phyloP scores from a whole-genome alignment of 495 filamentous ascomycete species.

The Annulohypoxylon stygium region DNA sequence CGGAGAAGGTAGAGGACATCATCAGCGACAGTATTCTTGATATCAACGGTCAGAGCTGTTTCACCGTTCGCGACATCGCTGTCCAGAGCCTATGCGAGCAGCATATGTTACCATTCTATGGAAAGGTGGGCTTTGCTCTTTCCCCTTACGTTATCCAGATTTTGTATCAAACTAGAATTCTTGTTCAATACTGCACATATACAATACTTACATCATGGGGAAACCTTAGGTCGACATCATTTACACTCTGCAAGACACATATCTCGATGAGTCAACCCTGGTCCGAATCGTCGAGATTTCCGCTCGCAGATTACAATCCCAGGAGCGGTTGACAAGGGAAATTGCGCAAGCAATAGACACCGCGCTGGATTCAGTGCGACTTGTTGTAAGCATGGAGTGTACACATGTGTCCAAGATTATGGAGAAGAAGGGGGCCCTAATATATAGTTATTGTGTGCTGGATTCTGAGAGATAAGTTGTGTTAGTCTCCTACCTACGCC shows the following conservation, averaged over 20 bases:
- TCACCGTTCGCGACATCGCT: neutral
- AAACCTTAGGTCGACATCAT: neutral
- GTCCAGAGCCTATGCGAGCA: neutral
- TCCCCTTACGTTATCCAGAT: neutral
- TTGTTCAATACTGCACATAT: too few species aligned
- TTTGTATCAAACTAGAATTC: neutral
- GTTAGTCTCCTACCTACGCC: too few species aligned
- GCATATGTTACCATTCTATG: neutral
- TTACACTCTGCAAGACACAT: neutral
- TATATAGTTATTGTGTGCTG: neutral
- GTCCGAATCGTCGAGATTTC: neutral
- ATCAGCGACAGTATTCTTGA: neutral
- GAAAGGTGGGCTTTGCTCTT: neutral
- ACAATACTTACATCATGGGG: neutral
- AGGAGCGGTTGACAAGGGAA: neutral
- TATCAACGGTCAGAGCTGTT: neutral
- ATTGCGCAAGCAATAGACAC: neutral
- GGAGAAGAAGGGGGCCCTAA: neutral
- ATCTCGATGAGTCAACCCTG: neutral
- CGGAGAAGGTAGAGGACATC: neutral
- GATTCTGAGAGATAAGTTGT: neutral
- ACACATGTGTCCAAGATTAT: neutral
- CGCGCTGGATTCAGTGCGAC: neutral
- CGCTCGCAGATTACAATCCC: neutral
- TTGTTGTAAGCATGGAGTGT: neutral